Evolutionary conservation across 2,329 filamentous ascomycete species (phyloP).

Genomic region (Trichoderma cornu-damae): DNA sequence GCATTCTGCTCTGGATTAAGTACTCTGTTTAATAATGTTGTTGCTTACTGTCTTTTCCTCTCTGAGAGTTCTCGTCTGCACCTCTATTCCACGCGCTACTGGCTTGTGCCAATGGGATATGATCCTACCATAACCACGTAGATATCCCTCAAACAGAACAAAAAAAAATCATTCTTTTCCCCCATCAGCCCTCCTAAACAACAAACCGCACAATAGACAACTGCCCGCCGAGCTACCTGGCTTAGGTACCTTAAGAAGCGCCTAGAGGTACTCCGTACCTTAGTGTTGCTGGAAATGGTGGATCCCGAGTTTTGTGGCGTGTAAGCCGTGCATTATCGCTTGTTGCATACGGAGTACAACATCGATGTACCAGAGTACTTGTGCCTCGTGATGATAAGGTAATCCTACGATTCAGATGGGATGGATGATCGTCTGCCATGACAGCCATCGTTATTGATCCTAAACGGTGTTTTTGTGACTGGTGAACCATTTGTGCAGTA

Average conservation of each 20-base stretch:
- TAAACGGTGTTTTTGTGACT: not conserved
- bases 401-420: not conserved
- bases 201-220: not conserved
- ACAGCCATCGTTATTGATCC: not conserved
- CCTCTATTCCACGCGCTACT: no score
- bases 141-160: no score
- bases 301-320: not conserved
- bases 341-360: not conserved
- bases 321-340: not conserved
- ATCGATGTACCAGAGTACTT: not conserved
- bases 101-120: no score
- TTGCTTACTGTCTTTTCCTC: no score
- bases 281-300: not conserved
- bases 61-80: no score
- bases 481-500: rapidly evolving
- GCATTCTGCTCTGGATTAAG: no score
- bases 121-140: no score
- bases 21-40: no score
- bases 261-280: no score
- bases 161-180: no score
- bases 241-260: not conserved
- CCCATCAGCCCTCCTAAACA: not conserved
- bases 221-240: not conserved
- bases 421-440: not conserved
- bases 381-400: not conserved